Evolutionary conservation across 768 basidiomycete genomes (phyloP), one percentile per base, ranked within the genome.

Genomic region (Pleurotus ostreatus): DNA sequence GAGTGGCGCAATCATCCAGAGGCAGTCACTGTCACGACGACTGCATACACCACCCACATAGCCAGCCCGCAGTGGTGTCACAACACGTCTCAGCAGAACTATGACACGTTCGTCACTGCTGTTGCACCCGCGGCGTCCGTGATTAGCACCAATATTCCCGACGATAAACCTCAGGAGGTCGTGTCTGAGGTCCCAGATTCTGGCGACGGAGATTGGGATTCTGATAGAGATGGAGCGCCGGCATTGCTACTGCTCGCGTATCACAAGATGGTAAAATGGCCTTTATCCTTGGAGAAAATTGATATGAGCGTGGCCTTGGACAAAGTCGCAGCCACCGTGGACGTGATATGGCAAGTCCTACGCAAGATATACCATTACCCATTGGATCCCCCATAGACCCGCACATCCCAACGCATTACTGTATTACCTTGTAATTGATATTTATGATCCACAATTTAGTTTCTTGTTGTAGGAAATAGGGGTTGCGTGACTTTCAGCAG

Each of bases 311-410:
- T 62, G 5, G 65, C 65, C 11, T 55, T 74, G 5, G 69, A 75
- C 12, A 72, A 70, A 43, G 57, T 81, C n/a, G 62, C 75, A 55
- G 63, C 67, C 30, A 69, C 76, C 4, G 53, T 78, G 47, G 72
- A 72, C 49, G 66, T 69, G 15, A 66, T 78, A 4, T 85, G 80
- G 79, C 69, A 75, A 56, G 49, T 82, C n/a, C 64, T 78, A 43
- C 70, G 76, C 61, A 79, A 67, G 68, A 68, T 75, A 22, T 78
- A 81, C 62, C 81, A 85, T 64, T 86, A 81, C 59, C 84, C 83
- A 0, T 58, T 85, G 59, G 76, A 79, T 58, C 82, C 82, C 41
- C 76, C 79, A 16, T 53, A 53, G 26, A 39, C 41, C 16, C 15
- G 3, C 51, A 15, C 22, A 18, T 15, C 38, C 1, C 22, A 23